phyloP scores from a whole-genome alignment of 176 grass and related monocot species.

The Hyparrhenia diplandra region DNA sequence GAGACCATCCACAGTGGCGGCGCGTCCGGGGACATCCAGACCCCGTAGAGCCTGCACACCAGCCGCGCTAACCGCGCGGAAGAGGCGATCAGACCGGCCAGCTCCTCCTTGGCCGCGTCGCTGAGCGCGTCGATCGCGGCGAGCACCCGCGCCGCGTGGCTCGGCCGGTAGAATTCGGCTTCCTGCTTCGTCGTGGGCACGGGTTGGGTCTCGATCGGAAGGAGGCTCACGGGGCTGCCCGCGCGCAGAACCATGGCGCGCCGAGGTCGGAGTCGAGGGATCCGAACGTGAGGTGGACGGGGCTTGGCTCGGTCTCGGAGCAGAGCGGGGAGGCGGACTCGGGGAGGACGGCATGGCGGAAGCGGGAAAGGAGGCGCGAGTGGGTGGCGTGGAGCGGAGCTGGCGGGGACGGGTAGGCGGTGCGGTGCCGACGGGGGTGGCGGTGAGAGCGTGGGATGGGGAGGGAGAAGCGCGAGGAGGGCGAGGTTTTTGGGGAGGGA shows the following conservation, averaged over 20 bases:
- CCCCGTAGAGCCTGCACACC: constrained; percentile 64
- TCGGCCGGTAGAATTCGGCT: constrained; percentile 34
- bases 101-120: constrained; percentile 40
- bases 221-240: constrained; percentile 28
- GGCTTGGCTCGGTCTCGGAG: background rate
- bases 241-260: constrained; percentile 22
- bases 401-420: background rate
- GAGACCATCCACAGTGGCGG: constrained; percentile 68
- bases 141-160: constrained; percentile 19
- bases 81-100: constrained; percentile 46
- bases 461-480: constrained; percentile 54
- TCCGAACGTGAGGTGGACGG: constrained; percentile 30
- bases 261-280: constrained; percentile 38
- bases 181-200: background rate
- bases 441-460: background rate
- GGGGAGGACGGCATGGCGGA: constrained; percentile 30
- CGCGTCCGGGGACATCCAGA: constrained; percentile 49
- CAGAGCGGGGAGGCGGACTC: constrained; percentile 26
- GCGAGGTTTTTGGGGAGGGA: constrained; percentile 83
- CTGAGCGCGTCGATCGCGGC: constrained; percentile 30
- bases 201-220: background rate
- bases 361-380: constrained; percentile 31
- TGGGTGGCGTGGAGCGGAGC: constrained; percentile 32
- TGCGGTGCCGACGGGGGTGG: background rate
- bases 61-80: constrained; percentile 29